Evolutionary conservation across 1,284 basidiomycete genomes (phyloP).

Genomic region (Puccinia sorghi): DNA sequence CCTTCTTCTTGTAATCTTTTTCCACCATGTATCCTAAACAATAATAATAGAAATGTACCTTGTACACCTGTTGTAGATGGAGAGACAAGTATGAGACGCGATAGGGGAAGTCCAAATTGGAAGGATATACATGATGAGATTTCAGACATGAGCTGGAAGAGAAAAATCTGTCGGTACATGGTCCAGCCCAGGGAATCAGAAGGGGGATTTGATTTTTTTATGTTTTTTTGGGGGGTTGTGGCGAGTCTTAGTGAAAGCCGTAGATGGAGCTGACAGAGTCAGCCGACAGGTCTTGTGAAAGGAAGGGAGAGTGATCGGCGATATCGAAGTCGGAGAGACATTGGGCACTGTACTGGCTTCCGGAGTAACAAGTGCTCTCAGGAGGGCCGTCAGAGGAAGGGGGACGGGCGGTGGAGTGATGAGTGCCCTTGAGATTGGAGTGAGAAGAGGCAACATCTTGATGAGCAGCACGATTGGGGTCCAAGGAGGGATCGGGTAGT

Average conservation of each 20-base stretch:
- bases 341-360: background rate
- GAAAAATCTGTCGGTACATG: too few relatives aligned
- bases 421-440: slow-evolving; percentile 57
- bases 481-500: background rate
- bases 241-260: background rate
- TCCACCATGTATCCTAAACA: too few relatives aligned
- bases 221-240: too few relatives aligned
- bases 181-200: too few relatives aligned
- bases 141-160: too few relatives aligned
- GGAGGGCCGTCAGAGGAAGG: background rate
- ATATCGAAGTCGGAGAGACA: background rate
- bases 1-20: background rate
- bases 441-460: slow-evolving; percentile 57
- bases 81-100: too few relatives aligned
- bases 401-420: background rate
- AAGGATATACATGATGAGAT: too few relatives aligned
- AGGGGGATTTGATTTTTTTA: too few relatives aligned
- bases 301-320: background rate
- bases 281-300: background rate
- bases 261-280: slow-evolving; percentile 2
- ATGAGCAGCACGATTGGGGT: background rate
- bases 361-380: background rate
- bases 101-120: too few relatives aligned
- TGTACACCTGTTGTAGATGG: too few relatives aligned
- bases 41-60: too few relatives aligned